Base-by-base conservation (phyloP, 192 early-diverging fungal species). In the Umbelopsis sp. region DNA sequence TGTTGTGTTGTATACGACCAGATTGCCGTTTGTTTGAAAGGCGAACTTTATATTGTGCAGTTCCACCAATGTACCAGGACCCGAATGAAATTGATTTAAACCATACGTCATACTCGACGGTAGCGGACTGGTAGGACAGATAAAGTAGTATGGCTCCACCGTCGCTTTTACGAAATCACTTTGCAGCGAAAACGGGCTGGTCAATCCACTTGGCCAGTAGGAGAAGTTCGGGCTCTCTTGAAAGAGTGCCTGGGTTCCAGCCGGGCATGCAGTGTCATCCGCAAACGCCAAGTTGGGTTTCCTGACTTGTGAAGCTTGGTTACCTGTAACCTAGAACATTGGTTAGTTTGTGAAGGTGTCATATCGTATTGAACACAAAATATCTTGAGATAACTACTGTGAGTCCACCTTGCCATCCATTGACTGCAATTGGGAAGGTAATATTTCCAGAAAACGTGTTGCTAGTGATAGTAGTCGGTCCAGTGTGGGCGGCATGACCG, bases 381-480 rank as follows among this genome's bases (percentile, higher is more conserved):
- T 54, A 20, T 54, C 52, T 10, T 54, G 21, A 20, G 52, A 54
- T 8, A 25, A 8, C 20, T 54, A 54, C 52, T 20, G 52, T 54
- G 4, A 54, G 52, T 10, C 52, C 52, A 54, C 20, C 20, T 54
- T 54, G 4, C 52, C 52, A 54, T 5, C 52, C 52, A 54, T 54
- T 54, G 52, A 54, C 20, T 8, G 52, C 20, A 29, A 54, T 54
- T 54, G 52, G 52, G 52, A 54, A 54, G 6, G 52, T 54, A 20
- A 54, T 54, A 20, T 54, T 54, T 10, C 52, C 52, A 29, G 52
- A 54, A 29, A 54, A 54, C 6, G 52, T 54, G 52, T 54, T 54
- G 26, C 52, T 20, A 29, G 52, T 54, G 52, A 54, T 54, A 7
- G 52, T 54, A 20, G 52, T 54, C 26, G 52, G 52, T 29, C 52